These are phyloP conservation scores for Plasmodium gonderi DNA, from an alignment of 169 alveolate genomes.

Conservation along the genomic window DNA sequence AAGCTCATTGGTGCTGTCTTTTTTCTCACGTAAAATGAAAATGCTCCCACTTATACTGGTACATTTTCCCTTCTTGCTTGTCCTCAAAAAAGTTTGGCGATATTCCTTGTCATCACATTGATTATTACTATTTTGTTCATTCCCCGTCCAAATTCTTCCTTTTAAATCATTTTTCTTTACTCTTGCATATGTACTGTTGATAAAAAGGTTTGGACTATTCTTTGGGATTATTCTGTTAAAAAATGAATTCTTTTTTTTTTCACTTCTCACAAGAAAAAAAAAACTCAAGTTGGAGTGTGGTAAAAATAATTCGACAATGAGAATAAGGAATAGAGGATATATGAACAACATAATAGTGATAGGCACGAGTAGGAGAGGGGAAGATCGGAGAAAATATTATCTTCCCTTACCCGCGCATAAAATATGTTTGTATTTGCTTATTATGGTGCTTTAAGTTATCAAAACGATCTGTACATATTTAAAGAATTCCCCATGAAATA, in stretches of 20 bases:
- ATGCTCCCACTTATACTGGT: too few species aligned
- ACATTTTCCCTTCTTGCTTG: too few species aligned
- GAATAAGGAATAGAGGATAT: conserved; percentile 15
- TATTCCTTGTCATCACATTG: too few species aligned
- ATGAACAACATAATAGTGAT: conserved; percentile 55
- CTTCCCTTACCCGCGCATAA: background rate
- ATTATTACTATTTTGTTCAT: background rate
- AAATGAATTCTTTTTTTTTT: background rate
- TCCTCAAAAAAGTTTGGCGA: too few species aligned
- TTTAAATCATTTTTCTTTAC: background rate
- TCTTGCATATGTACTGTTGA: background rate
- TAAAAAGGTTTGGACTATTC: conserved; percentile 12
- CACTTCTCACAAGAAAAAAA: conserved; percentile 43
- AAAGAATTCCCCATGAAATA: too few species aligned
- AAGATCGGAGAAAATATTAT: too few species aligned
- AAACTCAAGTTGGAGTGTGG: background rate
- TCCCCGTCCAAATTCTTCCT: background rate
- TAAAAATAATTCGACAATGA: conserved; percentile 4
- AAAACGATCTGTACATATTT: too few species aligned
- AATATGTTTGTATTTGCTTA: too few species aligned
- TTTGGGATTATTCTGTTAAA: background rate
- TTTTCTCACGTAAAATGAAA: too few species aligned
- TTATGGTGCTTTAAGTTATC: too few species aligned
- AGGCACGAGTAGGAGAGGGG: background rate
- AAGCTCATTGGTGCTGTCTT: too few species aligned